Evolutionary conservation across 106 monocot species (phyloP).

Genomic region (Dioscorea zingiberensis): DNA sequence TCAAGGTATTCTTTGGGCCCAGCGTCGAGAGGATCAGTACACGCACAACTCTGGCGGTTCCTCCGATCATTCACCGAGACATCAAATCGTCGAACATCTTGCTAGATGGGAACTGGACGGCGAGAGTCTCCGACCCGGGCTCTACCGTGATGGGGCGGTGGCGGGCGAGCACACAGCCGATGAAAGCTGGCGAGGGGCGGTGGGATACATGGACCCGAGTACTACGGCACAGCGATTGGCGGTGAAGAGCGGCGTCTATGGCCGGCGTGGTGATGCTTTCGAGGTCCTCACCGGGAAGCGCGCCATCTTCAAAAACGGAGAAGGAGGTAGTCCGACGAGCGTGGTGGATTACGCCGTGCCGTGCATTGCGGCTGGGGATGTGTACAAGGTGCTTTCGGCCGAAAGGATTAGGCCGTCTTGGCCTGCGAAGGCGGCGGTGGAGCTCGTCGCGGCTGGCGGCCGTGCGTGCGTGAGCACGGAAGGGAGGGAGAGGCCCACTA

Average conservation of each 20-base stretch:
- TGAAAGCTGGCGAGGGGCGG: constrained; percentile 64
- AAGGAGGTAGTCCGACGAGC: constrained; percentile 30
- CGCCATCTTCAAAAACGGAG: constrained; percentile 35
- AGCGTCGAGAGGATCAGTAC: constrained; percentile 53
- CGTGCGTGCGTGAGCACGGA: constrained; percentile 67
- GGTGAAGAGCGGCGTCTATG: constrained; percentile 80
- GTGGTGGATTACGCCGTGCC: constrained; percentile 75
- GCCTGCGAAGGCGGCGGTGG: constrained; percentile 70
- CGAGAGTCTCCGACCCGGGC: constrained; percentile 67
- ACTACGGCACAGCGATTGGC: constrained; percentile 77
- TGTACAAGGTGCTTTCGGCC: constrained; percentile 50
- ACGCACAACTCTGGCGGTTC: constrained; percentile 57
- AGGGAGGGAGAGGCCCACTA: constrained; percentile 64
- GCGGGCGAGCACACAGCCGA: constrained; percentile 17
- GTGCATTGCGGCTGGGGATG: constrained; percentile 41
- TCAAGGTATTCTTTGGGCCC: constrained; percentile 39
- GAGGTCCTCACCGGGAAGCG: constrained; percentile 65
- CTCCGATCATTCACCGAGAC: constrained; percentile 67
- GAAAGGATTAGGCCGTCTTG: constrained; percentile 18
- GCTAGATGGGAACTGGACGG: constrained; percentile 21
- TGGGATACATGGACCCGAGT: constrained; percentile 96
- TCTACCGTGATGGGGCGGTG: constrained; percentile 43
- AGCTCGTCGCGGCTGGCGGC: constrained; percentile 73
- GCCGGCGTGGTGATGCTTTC: constrained; percentile 84
- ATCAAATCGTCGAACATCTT: constrained; percentile 70